These are phyloP conservation scores for Xylaria nigripes DNA, from an alignment of 495 filamentous ascomycete species.

Conservation along the genomic window DNA sequence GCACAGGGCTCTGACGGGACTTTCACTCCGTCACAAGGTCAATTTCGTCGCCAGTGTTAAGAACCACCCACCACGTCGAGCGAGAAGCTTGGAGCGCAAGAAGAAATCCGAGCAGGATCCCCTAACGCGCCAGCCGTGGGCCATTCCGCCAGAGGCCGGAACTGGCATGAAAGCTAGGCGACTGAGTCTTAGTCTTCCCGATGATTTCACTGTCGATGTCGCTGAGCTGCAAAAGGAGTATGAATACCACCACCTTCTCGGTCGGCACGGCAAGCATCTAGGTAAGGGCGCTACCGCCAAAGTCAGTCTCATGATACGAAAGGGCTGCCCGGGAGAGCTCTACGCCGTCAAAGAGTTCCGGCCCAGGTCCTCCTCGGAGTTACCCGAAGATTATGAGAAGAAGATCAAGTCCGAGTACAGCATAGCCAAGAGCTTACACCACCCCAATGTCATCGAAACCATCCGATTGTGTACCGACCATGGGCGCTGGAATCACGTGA, in stretches of 20 bases:
- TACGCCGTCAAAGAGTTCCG: constrained; percentile 78
- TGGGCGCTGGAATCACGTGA: constrained; percentile 69
- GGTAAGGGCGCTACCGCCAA: constrained; percentile 67
- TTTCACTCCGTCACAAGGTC: constrained; percentile 34
- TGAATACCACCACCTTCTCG: constrained; percentile 49
- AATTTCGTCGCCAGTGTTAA: constrained; percentile 21
- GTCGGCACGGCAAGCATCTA: constrained; percentile 53
- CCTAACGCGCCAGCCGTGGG: constrained; percentile 36
- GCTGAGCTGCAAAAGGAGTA: constrained; percentile 53
- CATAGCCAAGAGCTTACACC: constrained; percentile 64
- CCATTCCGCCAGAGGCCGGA: constrained; percentile 48
- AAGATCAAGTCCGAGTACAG: constrained; percentile 77
- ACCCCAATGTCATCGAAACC: constrained; percentile 73
- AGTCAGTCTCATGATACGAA: constrained; percentile 60
- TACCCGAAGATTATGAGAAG: constrained; percentile 57
- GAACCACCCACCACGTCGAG: constrained; percentile 17
- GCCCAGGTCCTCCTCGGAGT: constrained; percentile 51
- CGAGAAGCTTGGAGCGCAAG: constrained; percentile 24
- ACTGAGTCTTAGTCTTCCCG: constrained; percentile 53
- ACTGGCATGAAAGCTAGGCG: constrained; percentile 59
- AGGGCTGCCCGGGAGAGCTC: constrained; percentile 44
- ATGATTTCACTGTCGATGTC: constrained; percentile 57
- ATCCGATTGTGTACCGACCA: constrained; percentile 59
- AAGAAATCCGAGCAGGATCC: constrained; percentile 20
- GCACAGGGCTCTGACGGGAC: constrained; percentile 40